Evolutionary conservation across 1,139 yeast species (phyloP), one percentile per base, ranked within the genome.

Genomic region (Scheffersomyces titani): DNA sequence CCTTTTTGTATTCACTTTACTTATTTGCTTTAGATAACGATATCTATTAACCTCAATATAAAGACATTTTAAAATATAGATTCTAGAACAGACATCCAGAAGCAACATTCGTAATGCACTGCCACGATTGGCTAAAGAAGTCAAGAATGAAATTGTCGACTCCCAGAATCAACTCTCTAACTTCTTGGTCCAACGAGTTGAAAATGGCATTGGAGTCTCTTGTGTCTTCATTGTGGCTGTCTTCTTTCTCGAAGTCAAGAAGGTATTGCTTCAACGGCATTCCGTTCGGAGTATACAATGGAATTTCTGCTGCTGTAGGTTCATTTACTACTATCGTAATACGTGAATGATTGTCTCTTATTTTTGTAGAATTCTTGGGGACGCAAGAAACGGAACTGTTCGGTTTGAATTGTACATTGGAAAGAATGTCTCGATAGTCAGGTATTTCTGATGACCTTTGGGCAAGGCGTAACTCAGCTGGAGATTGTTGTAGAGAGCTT

Each of bases 251-350:
- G 50, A 60, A 71, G 52, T 64, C 65, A 40, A 70, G 55, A 11
- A 65, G 69, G 52, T 52, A 64, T 18, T 68, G 71, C 51, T 63
- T 55, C 20, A 71, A 64, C 9, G 75, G 74, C 9, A 68, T 55
- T 1, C 72, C 76, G 50, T 61, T 57, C 2, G 76, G 74, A 1
- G 76, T 72, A 54, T 63, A 67, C 6, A 59, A 52, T 13, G 66
- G 65, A 6, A 52, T 58, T 22, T 50, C 51, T 9, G 54, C 55
- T 18, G 59, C 59, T 19, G 56, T 55, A 47, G 45, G 9, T 18
- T 30, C 40, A 16, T 30, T 30, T 6, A 30, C 40, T 30, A 30
- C 40, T 30, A 30, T 30, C 2, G 40, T 30, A 11, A 30, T 30
- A 30, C 13, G 40, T 9, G 40, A 30, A 30, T 30, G 40, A 16